Evolutionary conservation across 2,329 filamentous ascomycete species (phyloP), one percentile per base, ranked within the genome.

Genomic region (Sporothrix dimorphospora): DNA sequence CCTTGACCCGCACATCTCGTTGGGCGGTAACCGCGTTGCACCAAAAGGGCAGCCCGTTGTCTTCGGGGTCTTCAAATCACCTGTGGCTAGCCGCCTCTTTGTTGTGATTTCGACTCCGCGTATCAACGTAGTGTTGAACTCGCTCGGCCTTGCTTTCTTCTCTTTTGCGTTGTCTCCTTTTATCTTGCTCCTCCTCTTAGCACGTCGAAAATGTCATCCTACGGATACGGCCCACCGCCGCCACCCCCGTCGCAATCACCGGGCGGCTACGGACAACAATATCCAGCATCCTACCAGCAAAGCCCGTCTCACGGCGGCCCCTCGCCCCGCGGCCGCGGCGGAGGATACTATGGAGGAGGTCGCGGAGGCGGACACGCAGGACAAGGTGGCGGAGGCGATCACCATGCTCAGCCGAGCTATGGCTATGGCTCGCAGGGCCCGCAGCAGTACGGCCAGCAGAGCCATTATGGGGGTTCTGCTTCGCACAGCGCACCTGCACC

Each of bases 171-270:
- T 34, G 7, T 14, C 34, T 21, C 45, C 45, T 16, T 40, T 55
- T 65, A 4, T 27, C 11, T 27, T 42, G 7, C 57, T 65, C 14
- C 66, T 21, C 34, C 8, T 8, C 47, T 1, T 68, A 42, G 11
- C 49, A n/a, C 69, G 9, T 9, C 49, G 30, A 53, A 19, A 67
- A 87, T 87, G 85, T 81, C 85, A 27, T 79, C 80, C 42, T 87
- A 88, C 81, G 84, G 83, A 70, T 88, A 87, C 81, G 85, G 82
- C n/a, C 85, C 85, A 27, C 85, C 85, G 71, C 85, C 85, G 14
- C 85, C 85, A 21, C 82, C 85, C 4, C 85, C 79, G 9, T 75
- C 80, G 2, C 77, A 79, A 27, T 74, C 78, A 77, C 78, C 71
- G 49, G 75, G 78, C 12, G 80, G 78, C 45, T 86, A 85, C 71